Evolutionary conservation across 352 stramenopile genomes (phyloP), one percentile per base, ranked within the genome.

Genomic region (Phytophthora vignae): DNA sequence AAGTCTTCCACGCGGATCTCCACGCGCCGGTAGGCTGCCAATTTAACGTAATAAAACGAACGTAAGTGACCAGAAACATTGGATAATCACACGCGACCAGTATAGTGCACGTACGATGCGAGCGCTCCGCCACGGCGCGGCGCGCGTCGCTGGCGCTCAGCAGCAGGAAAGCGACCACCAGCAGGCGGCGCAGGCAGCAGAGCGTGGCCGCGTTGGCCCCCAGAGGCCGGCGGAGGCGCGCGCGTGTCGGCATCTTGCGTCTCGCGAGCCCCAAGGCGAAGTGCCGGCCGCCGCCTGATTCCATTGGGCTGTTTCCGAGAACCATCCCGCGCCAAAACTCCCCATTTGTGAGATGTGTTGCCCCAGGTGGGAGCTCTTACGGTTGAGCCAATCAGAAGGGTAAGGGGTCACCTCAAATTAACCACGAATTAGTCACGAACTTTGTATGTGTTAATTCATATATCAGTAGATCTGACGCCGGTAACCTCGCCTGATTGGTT

Each of bases 1-100:
- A 82, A 93, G 59, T 90, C 82, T 49, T 91, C 81, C 12, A 89
- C 82, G n/a, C 69, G 77, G 62, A 93, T 90, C 72, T 91, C 81
- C 29, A 90, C 73, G 31, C 77, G 65, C 29, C 63, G 55, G 54
- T 74, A 72, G 15, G 77, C 77, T 82, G 38, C 3, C 9, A 55
- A 27, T n/a, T n/a, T 6, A 67, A 12, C n/a, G 27, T 7, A 55
- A 56, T 17, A 4, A 56, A 4, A 19, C 14, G 21, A 49, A 22
- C 42, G 17, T 55, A 55, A 54, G 38, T 50, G 3, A 56, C 56
- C 22, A 21, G 25, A 64, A 55, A 19, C 2, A 31, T 8, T 31
- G 27, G 27, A 31, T 31, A 31, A 31, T 54, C 5, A 21, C 7
- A 17, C 10, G 46, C n/a, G 46, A 22, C n/a, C n/a, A 53, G n/a